Percentiles rank a stretch among this genome's conserved stretches.
phyloP scores from a whole-genome alignment of 2,329 filamentous ascomycete genomes.

The Phialocephala sp. region DNA sequence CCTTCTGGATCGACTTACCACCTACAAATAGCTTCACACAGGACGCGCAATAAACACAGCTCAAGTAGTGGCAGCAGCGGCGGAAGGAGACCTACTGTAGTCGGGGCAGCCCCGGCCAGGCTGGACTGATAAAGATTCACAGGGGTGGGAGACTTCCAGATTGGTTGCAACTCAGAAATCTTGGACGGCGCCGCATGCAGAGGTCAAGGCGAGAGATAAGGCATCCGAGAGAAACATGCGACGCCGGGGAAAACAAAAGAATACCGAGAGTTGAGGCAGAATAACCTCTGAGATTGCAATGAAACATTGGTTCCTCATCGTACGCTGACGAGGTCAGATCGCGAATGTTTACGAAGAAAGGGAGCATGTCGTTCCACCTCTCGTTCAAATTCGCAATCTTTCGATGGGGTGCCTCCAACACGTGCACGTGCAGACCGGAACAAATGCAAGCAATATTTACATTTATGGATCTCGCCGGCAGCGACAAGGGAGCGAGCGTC shows the following conservation, averaged over 20 bases:
- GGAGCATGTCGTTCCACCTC: neutral
- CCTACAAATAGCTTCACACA: no score
- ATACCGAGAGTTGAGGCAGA: neutral
- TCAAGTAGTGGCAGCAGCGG: no score
- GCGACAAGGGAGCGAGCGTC: neutral
- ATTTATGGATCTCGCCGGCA: neutral
- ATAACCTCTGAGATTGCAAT: neutral
- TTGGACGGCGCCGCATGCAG: conserved; percentile 1
- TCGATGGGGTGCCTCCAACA: no score
- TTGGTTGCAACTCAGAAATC: neutral
- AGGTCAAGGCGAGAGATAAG: conserved; percentile 11
- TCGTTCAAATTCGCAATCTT: neutral
- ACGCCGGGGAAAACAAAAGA: neutral
- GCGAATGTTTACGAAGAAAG: neutral
- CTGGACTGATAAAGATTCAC: neutral
- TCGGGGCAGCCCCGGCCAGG: neutral
- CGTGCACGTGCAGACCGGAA: neutral
- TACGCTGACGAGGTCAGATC: no score
- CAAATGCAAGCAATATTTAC: conserved; percentile 2
- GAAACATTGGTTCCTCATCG: neutral
- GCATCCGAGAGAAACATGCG: conserved; percentile 1
- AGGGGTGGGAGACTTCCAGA: neutral
- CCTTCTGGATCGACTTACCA: no score
- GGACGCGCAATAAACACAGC: no score
- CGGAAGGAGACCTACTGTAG: no score